Evolutionary conservation across 2,329 filamentous ascomycete species (phyloP), one percentile per base, ranked within the genome.

Genomic region (Penicillium sp.): DNA sequence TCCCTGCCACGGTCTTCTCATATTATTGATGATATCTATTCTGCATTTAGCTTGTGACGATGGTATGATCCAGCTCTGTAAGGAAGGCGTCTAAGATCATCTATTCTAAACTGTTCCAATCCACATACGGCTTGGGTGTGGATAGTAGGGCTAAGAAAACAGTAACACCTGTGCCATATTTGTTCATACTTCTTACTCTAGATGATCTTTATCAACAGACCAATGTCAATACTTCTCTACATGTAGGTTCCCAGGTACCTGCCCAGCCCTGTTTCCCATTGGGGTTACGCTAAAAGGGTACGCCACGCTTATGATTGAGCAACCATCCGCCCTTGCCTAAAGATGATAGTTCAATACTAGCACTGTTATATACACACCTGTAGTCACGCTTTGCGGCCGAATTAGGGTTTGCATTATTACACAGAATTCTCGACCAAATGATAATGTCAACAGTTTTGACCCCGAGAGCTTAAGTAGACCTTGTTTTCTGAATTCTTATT

Each of bases 241-340:
- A 28, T 28, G 26, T 42, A 52, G 1, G 22, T 44, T 43, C 38
- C n/a, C 26, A 46, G n/a, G 49, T 53, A 57, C 56, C 44, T 48
- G 19, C 43, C 33, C 54, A 53, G 58, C 59, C 41, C 45, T 57
- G 48, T 64, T 64, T 57, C 25, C 56, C 61, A 62, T 58, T 31
- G 53, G 42, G 58, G 60, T 61, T 61, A 55, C 54, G 53, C 55
- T 28, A 56, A 58, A 52, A 58, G 49, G 48, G 42, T 51, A 57
- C 50, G 59, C 62, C 55, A 56, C 46, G 50, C 60, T 61, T 46
- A 51, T 55, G 56, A 56, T 53, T 56, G 55, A 64, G 61, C 60
- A 57, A 62, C 53, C 50, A 33, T 53, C 37, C 47, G 38, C 52
- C 52, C 52, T 55, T 55, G 25, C 53, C 47, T 55, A 5, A 33